Evolutionary conservation across 129 eudicot genomes (phyloP).

Genomic region (Calendula officinalis): DNA sequence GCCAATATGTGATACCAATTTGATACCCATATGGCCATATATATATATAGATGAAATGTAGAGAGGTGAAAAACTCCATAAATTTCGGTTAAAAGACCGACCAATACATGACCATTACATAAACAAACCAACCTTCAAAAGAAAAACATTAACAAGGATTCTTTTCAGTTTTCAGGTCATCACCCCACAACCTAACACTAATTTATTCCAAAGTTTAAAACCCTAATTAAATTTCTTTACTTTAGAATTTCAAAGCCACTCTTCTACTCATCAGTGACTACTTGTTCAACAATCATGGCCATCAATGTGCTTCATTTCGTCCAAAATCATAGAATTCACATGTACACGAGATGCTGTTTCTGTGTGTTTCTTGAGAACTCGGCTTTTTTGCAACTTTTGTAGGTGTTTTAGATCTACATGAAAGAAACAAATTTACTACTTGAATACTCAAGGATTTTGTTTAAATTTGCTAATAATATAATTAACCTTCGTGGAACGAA

Average conservation of each 20-base stretch:
- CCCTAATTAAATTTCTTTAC: conserved; percentile 10
- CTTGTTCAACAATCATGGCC: conserved; percentile 6
- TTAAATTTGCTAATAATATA: neutral
- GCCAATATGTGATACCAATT: no score
- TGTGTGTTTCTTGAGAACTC: conserved; percentile 36
- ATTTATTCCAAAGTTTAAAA: conserved; percentile 13
- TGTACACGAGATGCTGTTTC: conserved; percentile 48
- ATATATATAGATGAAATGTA: no score
- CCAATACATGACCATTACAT: neutral
- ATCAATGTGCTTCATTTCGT: conserved; percentile 44
- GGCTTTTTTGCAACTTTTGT: conserved; percentile 63
- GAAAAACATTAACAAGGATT: neutral
- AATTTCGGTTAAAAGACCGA: neutral
- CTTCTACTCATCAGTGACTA: conserved; percentile 24
- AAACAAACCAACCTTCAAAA: neutral
- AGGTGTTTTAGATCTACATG: conserved; percentile 62
- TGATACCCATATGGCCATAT: no score
- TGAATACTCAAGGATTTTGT: neutral
- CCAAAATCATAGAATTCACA: conserved; percentile 32
- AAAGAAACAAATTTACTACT: neutral
- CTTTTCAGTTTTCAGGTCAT: neutral
- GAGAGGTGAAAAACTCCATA: no score
- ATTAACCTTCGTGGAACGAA: conserved; percentile 73
- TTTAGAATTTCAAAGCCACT: conserved; percentile 13
- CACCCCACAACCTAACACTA: conserved; percentile 26